Evolutionary conservation across 2,329 filamentous ascomycete species (phyloP), one percentile per base, ranked within the genome.

Genomic region (Curvularia hawaiiensis): DNA sequence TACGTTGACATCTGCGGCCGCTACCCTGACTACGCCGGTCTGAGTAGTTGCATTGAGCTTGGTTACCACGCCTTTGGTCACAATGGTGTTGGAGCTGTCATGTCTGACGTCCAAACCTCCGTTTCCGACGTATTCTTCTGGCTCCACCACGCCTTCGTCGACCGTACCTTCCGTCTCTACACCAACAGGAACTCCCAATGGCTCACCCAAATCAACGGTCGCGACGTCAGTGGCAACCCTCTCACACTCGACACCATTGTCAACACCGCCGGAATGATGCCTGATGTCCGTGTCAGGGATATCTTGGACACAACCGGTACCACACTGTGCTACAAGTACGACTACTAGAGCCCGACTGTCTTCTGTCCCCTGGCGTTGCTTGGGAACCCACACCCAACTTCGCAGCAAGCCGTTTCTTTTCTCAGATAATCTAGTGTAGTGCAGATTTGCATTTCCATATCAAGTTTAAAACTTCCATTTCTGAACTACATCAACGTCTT

Each of bases 101-200:
- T 74, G 72, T 58, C 59, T 38, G 74, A 75, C 56, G 62, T 63
- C 9, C 75, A 66, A 40, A 70, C 64, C 12, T 75, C 75, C 2
- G 70, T 71, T 44, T 66, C 63, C 20, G 74, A 77, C 62, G 70
- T 71, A n/a, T 57, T 76, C 58, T 84, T 84, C 73, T 84, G 74
- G 67, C 72, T 81, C 38, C 81, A 83, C 70, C 81, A 84, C 61
- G 77, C 69, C 16, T 79, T 79, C 67, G 77, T 84, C 49, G 82
- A 84, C 69, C 77, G 80, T 45, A 75, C 79, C 43, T 83, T 77
- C 75, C 80, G 79, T 75, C 79, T 82, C 59, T 84, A 81, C 81
- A 81, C 83, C 67, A 73, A 73, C 66, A 41, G 43, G 26, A 61
- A 72, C 58, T 43, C 63, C 14, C 52, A 59, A 6, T 71, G 73